A percentile compares a stretch with the other conserved stretches of the same genome.
These are phyloP conservation scores for Borovskyia barvae DNA, from an alignment of 208 protist species.

Conservation along the genomic window DNA sequence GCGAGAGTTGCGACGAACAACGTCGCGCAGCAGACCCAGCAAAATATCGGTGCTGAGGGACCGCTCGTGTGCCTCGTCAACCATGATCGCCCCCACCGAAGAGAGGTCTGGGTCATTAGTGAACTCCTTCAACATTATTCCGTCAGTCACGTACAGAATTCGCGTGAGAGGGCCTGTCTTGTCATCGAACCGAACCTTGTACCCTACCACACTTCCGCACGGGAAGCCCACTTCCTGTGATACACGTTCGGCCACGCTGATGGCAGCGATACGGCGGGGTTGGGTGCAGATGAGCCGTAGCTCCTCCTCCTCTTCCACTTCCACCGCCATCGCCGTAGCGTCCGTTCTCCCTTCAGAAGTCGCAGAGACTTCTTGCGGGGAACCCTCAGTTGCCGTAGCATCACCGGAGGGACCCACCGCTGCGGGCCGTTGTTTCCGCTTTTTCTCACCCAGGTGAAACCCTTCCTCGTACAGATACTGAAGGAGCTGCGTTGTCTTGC, in stretches of 20 bases:
- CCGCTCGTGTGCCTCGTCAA: constrained; percentile 99
- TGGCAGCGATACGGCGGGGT: constrained; percentile 98
- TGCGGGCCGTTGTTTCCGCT: neutral
- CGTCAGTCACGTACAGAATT: constrained; percentile 98
- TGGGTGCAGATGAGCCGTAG: constrained; percentile 96
- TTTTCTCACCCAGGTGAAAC: constrained; percentile 37
- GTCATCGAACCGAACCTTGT: constrained; percentile 98
- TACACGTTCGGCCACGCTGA: constrained; percentile 98
- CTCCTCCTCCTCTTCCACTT: constrained; percentile 40
- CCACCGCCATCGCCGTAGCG: neutral
- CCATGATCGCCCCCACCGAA: constrained; percentile 97
- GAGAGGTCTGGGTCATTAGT: constrained; percentile 92
- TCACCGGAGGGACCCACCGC: neutral
- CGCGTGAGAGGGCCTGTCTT: constrained; percentile 85
- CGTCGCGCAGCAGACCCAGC: constrained; percentile 84
- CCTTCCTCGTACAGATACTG: constrained; percentile 89
- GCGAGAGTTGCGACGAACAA: constrained; percentile 79
- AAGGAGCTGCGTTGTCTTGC: constrained; percentile 92
- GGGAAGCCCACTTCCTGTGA: constrained; percentile 91
- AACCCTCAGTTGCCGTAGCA: neutral
- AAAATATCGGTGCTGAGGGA: constrained; percentile 96
- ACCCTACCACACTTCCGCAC: constrained; percentile 94
- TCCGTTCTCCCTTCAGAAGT: neutral
- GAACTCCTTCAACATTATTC: constrained; percentile 98
- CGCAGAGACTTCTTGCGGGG: too few relatives aligned